Evolutionary conservation across 2,329 filamentous ascomycete species (phyloP).

Genomic region (Aureobasidium sp.): DNA sequence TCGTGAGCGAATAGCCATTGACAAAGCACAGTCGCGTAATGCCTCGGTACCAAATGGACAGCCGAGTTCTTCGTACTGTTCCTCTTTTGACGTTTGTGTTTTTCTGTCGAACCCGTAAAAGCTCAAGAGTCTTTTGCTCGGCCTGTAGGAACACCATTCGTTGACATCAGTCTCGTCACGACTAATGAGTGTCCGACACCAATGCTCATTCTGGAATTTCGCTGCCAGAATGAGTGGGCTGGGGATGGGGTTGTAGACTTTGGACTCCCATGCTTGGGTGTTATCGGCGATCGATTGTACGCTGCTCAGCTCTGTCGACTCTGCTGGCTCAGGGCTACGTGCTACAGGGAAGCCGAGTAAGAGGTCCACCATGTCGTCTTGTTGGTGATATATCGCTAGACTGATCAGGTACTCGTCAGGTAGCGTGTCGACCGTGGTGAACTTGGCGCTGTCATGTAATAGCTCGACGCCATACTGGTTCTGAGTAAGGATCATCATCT

Average conservation of each 20-base stretch:
- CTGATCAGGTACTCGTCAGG: slow-evolving; percentile 5
- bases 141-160: slow-evolving; percentile 5
- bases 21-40: neutral
- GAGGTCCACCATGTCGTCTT: neutral
- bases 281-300: neutral
- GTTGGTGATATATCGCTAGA: slow-evolving; percentile 4
- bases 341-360: neutral
- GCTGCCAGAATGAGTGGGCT: slow-evolving; percentile 8
- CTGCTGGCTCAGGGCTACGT: neutral
- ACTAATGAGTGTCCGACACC: neutral
- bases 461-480: neutral
- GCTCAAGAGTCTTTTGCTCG: slow-evolving; percentile 1
- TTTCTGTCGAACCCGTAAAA: neutral
- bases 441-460: neutral
- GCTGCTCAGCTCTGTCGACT: neutral
- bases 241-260: slow-evolving; percentile 2
- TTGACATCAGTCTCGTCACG: neutral
- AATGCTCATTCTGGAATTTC: neutral
- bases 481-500: slow-evolving; percentile 8
- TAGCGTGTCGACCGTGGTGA: neutral
- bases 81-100: slow-evolving; percentile 2
- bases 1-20: neutral
- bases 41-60: neutral
- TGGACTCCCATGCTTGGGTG: neutral
- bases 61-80: slow-evolving; percentile 5